Evolutionary conservation across 305 asterid genomes (phyloP).

Genomic region (Ilex paraguariensis): DNA sequence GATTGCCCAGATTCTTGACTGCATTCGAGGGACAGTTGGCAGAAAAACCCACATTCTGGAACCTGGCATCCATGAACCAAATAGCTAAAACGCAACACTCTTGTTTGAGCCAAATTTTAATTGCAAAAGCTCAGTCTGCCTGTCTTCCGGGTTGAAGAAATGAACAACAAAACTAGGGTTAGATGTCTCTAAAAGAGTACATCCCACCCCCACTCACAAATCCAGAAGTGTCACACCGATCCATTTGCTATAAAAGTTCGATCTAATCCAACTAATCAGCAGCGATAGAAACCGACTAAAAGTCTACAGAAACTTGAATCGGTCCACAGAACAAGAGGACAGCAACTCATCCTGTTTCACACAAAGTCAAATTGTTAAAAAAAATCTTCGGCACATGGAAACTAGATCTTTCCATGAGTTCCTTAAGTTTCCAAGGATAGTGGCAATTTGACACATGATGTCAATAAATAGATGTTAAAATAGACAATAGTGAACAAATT

Average conservation of each 20-base stretch:
- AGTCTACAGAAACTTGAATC: slow-evolving; percentile 22
- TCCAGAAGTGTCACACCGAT: slow-evolving; percentile 93
- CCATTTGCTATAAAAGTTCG: slow-evolving; percentile 43
- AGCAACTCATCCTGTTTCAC: no score
- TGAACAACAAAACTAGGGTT: slow-evolving; percentile 50
- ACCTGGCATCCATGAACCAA: slow-evolving; percentile 77
- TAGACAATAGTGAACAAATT: no score
- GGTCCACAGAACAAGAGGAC: slow-evolving; percentile 16
- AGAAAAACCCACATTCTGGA: slow-evolving; percentile 62
- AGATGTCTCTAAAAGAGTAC: slow-evolving; percentile 63
- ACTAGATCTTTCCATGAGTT: no score
- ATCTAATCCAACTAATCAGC: slow-evolving; percentile 20
- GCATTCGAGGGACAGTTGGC: slow-evolving; percentile 55
- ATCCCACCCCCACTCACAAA: slow-evolving; percentile 94
- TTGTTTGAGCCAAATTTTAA: slow-evolving; percentile 39
- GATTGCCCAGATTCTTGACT: slow-evolving; percentile 59
- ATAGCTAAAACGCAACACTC: slow-evolving; percentile 31
- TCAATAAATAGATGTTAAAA: no score
- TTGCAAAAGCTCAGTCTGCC: slow-evolving; percentile 66
- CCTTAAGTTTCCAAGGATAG: no score
- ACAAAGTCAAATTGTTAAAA: no score
- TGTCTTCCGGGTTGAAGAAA: slow-evolving; percentile 68
- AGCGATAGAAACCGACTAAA: slow-evolving; percentile 22
- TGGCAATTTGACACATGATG: no score
- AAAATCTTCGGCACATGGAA: no score